phyloP scores from a whole-genome alignment of 108 stramenopile species.

The Cyclotella cryptica region DNA sequence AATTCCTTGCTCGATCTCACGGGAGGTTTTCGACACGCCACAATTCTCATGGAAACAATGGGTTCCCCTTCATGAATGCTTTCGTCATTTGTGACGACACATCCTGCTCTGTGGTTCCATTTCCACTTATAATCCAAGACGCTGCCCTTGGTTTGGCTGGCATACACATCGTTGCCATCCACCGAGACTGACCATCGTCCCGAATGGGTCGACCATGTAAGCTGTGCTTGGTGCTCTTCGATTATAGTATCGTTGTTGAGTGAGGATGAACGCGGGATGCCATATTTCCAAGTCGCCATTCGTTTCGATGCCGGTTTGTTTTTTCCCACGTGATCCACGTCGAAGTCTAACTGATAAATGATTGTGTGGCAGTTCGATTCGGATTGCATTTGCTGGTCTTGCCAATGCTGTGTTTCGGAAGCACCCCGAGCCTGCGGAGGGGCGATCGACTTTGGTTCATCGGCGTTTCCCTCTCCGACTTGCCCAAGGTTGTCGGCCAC shows the following conservation, averaged over 20 bases:
- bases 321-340: slow-evolving; percentile 46
- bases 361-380: background rate
- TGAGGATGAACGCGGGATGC: slow-evolving; percentile 17
- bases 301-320: slow-evolving; percentile 46
- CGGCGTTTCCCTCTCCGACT: background rate
- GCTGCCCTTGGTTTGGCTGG: slow-evolving; percentile 26
- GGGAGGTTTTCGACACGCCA: slow-evolving; percentile 50
- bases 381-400: background rate
- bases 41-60: slow-evolving; percentile 26
- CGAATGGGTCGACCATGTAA: slow-evolving; percentile 47
- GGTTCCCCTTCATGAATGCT: slow-evolving; percentile 4
- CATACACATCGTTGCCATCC: slow-evolving; percentile 37
- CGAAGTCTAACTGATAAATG: slow-evolving; percentile 41
- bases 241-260: background rate
- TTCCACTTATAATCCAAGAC: slow-evolving; percentile 45
- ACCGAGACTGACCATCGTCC: slow-evolving; percentile 36
- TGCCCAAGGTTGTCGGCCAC: background rate
- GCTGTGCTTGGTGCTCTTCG: slow-evolving; percentile 32
- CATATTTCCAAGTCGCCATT: slow-evolving; percentile 36
- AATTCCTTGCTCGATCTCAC: slow-evolving; percentile 37
- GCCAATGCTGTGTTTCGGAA: background rate
- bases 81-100: slow-evolving; percentile 2
- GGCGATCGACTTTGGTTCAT: background rate
- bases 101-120: slow-evolving; percentile 32
- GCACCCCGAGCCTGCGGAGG: background rate